Conservation (phyloP, 768 basidiomycete species). For the Gloeopeniophorella convolvens region DNA sequence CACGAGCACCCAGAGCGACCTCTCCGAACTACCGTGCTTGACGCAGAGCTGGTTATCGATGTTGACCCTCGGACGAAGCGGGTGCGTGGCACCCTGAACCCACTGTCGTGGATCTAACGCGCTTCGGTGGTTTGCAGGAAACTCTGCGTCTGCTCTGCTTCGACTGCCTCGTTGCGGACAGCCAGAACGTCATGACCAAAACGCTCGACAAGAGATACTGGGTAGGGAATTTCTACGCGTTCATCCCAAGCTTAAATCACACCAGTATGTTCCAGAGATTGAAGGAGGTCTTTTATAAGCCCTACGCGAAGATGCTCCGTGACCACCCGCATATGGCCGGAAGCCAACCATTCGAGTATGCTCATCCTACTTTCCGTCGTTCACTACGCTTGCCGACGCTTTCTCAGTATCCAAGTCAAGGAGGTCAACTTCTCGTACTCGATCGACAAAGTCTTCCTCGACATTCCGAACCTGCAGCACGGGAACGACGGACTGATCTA, state of each 20-base stretch:
- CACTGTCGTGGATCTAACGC: constrained; percentile 4
- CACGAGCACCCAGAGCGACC: constrained; percentile 63
- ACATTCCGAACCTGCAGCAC: constrained; percentile 83
- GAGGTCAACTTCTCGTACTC: constrained; percentile 82
- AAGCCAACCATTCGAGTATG: constrained; percentile 79
- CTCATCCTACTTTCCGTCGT: constrained; percentile 11
- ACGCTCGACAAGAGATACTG: constrained; percentile 85
- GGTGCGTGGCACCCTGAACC: constrained; percentile 37
- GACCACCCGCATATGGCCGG: constrained; percentile 63
- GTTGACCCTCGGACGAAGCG: constrained; percentile 67
- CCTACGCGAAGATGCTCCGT: constrained; percentile 62
- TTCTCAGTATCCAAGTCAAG: constrained; percentile 74
- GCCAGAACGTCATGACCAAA: constrained; percentile 80
- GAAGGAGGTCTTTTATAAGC: constrained; percentile 74
- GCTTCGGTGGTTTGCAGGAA: constrained; percentile 43
- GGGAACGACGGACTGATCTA: constrained; percentile 96
- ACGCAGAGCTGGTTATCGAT: constrained; percentile 93
- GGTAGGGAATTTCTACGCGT: constrained; percentile 41
- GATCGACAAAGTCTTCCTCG: constrained; percentile 80
- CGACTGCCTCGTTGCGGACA: constrained; percentile 85
- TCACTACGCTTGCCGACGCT: neutral
- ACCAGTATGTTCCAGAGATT: constrained; percentile 47
- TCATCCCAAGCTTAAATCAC: neutral
- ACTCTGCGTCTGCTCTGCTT: constrained; percentile 81
- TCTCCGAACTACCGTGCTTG: constrained; percentile 75